These are phyloP conservation scores for Metarhizium robertsii DNA, from an alignment of 2,329 filamentous ascomycete species.

Conservation along the genomic window DNA sequence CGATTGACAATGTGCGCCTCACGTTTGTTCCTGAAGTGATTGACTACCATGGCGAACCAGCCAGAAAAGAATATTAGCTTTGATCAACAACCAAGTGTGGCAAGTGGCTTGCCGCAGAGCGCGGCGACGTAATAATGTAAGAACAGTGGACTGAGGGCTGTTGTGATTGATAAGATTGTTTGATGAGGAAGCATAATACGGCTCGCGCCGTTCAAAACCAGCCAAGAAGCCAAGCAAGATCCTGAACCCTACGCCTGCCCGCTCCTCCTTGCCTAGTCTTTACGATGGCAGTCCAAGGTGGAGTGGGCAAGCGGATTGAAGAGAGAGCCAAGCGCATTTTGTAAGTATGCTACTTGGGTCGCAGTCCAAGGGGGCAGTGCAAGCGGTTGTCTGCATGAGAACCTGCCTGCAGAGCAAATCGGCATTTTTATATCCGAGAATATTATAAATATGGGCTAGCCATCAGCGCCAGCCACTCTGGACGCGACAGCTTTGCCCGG, in stretches of 20 bases:
- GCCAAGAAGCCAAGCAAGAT: not conserved
- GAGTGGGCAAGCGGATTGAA: not conserved
- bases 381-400: not conserved
- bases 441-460: not conserved
- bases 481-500: not conserved
- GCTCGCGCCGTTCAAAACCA: not conserved
- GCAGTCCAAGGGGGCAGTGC: too few relatives aligned
- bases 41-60: conserved; percentile 27
- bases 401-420: not conserved
- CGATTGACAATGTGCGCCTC: conserved; percentile 34
- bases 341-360: too few relatives aligned
- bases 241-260: not conserved
- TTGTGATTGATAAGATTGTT: not conserved
- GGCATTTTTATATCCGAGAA: not conserved
- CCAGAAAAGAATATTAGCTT: conserved; percentile 10
- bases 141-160: not conserved
- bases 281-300: not conserved
- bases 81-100: not conserved
- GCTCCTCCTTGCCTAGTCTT: not conserved
- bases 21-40: conserved; percentile 34
- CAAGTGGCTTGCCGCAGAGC: not conserved
- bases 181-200: not conserved
- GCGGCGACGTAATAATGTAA: not conserved
- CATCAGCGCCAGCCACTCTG: not conserved
- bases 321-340: too few relatives aligned